These are phyloP conservation scores for Globisporangium mamillatum DNA, from an alignment of 352 stramenopile species.

Conservation along the genomic window DNA sequence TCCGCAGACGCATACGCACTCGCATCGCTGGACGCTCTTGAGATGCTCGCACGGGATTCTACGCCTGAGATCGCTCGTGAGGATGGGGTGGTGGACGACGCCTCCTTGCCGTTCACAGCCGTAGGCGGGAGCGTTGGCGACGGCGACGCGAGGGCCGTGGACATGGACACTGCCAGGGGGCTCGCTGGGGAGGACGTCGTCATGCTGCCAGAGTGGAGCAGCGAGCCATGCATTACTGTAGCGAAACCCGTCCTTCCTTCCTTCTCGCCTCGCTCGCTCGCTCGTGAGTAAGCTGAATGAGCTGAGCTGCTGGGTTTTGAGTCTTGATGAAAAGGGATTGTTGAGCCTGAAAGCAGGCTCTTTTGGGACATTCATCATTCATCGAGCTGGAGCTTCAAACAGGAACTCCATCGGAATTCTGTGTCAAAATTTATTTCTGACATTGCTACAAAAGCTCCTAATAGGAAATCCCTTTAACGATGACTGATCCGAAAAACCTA, in stretches of 20 bases:
- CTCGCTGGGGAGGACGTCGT: conserved; percentile 12
- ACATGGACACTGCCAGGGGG: conserved; percentile 12
- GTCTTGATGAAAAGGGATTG: not conserved
- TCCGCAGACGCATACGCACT: not conserved
- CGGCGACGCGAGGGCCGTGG: not conserved
- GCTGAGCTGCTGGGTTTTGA: not conserved
- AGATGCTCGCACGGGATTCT: not conserved
- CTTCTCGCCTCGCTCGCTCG: not conserved
- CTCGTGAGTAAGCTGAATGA: not conserved
- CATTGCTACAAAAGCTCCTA: no score
- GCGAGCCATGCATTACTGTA: not conserved
- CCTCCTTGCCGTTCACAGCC: not conserved
- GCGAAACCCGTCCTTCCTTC: not conserved
- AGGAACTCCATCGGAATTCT: not conserved
- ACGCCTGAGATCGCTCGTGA: not conserved
- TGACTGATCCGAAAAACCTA: not conserved
- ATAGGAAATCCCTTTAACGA: no score
- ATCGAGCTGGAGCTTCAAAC: not conserved
- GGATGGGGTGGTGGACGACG: not conserved
- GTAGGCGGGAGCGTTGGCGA: not conserved
- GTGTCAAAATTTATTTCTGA: no score
- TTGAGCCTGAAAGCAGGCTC: no score
- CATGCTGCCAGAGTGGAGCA: not conserved
- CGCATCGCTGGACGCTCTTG: conserved; percentile 4
- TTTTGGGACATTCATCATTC: no score